A percentile compares a stretch with the other conserved stretches of the same genome.
phyloP scores from a whole-genome alignment of 768 basidiomycete genomes.

The Amanita rimosa region DNA sequence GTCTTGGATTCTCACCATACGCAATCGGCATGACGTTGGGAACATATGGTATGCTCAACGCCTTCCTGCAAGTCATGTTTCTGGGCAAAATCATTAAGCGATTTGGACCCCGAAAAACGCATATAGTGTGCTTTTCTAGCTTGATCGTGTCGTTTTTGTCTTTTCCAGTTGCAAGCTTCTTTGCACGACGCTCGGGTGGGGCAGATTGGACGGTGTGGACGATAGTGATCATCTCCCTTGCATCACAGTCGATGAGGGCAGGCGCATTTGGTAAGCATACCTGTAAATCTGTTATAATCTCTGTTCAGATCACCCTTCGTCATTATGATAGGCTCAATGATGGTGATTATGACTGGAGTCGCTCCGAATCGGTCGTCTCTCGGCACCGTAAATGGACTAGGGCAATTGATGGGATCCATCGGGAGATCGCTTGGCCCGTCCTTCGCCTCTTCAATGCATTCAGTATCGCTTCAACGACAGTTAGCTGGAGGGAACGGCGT shows the following conservation, averaged over 20 bases:
- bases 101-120: constrained; percentile 30
- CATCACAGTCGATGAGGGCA: not conserved
- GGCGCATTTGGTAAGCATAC: not conserved
- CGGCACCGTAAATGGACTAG: constrained; percentile 2
- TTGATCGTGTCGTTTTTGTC: constrained; percentile 10
- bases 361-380: constrained; percentile 1
- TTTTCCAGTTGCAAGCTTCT: constrained; percentile 8
- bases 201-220: not conserved
- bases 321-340: not conserved
- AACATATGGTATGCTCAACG: constrained; percentile 39
- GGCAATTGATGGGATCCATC: not conserved
- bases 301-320: not conserved
- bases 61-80: constrained; percentile 35
- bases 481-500: constrained; percentile 4
- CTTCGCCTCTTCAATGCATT: constrained; percentile 1
- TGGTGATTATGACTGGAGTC: not conserved
- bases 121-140: constrained; percentile 22
- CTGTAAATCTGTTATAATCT: not conserved
- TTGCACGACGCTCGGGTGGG: not conserved
- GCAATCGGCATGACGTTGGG: constrained; percentile 43
- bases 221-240: not conserved
- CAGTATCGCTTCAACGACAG: not conserved
- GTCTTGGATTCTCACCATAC: constrained; percentile 40
- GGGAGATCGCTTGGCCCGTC: constrained; percentile 1
- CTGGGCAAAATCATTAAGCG: constrained; percentile 32